Percentiles rank a stretch among this genome's conserved stretches.
Evolutionary conservation across 2,329 filamentous ascomycete genomes (phyloP).

Genomic region (Fusarium miscanthi): DNA sequence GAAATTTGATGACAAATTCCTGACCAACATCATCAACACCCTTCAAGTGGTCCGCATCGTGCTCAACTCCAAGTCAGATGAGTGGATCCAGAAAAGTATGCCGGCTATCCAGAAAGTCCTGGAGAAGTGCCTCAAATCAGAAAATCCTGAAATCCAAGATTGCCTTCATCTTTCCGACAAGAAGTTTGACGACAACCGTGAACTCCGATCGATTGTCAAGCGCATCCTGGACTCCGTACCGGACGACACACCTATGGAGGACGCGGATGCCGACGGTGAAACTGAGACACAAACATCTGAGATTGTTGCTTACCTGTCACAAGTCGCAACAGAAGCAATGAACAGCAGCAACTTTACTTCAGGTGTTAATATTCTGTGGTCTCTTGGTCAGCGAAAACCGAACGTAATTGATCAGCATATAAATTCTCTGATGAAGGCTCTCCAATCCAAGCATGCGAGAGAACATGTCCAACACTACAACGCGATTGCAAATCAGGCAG

Average conservation of each 20-base stretch:
- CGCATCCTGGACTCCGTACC: conserved; percentile 91
- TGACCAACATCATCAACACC: conserved; percentile 91
- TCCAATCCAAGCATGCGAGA: conserved; percentile 90
- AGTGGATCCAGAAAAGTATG: conserved; percentile 88
- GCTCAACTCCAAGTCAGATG: conserved; percentile 85
- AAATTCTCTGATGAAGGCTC: conserved; percentile 86
- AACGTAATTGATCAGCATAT: conserved; percentile 92
- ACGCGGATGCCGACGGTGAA: conserved; percentile 85
- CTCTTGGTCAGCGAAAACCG: conserved; percentile 84
- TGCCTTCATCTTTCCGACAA: conserved; percentile 82
- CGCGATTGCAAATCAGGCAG: conserved; percentile 63
- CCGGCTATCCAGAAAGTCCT: conserved; percentile 84
- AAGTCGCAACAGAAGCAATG: conserved; percentile 88
- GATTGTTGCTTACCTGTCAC: conserved; percentile 84
- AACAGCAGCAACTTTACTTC: conserved; percentile 84
- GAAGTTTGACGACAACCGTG: conserved; percentile 74
- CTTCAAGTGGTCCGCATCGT: conserved; percentile 92
- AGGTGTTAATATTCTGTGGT: conserved; percentile 94
- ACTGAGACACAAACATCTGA: conserved; percentile 85
- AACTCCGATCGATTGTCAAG: conserved; percentile 79
- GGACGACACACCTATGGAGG: conserved; percentile 76
- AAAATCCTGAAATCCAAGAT: conserved; percentile 93
- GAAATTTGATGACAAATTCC: conserved; percentile 83
- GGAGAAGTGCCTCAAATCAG: conserved; percentile 88
- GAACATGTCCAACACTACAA: conserved; percentile 88